Conservation (phyloP, 1,284 basidiomycete genomes). For the Rhodotorula sp. region DNA sequence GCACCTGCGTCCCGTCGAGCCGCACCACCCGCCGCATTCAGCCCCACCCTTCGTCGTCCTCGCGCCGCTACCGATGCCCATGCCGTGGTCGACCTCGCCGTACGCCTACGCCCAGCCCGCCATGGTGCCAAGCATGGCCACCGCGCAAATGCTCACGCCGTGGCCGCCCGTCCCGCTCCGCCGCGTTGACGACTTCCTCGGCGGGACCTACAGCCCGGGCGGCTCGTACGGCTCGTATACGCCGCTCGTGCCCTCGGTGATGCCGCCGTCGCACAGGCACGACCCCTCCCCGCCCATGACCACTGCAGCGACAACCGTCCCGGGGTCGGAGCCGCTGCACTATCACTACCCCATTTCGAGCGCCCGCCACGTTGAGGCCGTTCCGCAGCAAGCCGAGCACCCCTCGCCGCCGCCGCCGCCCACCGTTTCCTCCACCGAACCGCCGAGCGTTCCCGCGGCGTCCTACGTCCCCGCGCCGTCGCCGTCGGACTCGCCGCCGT, state of each 20-base stretch:
- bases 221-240: not conserved
- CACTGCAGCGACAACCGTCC: not conserved
- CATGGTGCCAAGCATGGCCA: not conserved
- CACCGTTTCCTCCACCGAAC: not conserved
- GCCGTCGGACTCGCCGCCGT: not conserved
- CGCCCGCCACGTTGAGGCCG: not conserved
- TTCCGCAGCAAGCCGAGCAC: not conserved
- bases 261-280: too few relatives aligned
- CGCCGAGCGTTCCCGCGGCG: not conserved
- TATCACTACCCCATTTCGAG: not conserved
- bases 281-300: not conserved
- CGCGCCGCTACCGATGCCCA: not conserved
- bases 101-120: not conserved
- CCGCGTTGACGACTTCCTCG: conserved; percentile 16
- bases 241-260: too few relatives aligned
- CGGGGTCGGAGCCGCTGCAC: not conserved
- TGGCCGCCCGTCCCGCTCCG: conserved; percentile 23
- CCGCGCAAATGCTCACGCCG: conserved; percentile 4
- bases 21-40: not conserved
- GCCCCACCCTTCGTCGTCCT: not conserved
- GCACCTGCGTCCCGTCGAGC: not conserved
- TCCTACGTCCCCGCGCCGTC: not conserved
- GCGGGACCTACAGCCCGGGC: not conserved
- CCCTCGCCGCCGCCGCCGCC: not conserved
- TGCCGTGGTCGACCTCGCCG: not conserved